A percentile compares a stretch with the other conserved stretches of the same genome.
phyloP scores from a whole-genome alignment of 257 asterid genomes.

The Mentha longifolia region DNA sequence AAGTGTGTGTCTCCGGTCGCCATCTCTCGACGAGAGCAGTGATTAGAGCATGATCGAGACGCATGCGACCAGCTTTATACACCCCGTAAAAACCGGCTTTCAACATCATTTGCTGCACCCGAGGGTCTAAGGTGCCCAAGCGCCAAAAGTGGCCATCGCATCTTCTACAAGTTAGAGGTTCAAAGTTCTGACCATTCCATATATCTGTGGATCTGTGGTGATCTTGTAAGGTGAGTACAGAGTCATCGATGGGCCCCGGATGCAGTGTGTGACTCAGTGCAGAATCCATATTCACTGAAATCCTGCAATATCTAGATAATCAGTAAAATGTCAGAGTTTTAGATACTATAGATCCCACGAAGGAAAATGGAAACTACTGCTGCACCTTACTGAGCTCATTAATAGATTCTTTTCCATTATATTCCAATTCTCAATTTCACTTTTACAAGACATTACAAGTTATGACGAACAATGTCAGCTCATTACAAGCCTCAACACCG shows the following conservation, averaged over 20 bases:
- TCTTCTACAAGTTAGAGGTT: constrained; percentile 77
- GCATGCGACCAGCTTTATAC: constrained; percentile 75
- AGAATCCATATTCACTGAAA: constrained; percentile 45
- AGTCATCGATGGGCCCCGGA: constrained; percentile 77
- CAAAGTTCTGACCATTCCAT: constrained; percentile 79
- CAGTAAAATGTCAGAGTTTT: not conserved
- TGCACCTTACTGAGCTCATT: constrained; percentile 9
- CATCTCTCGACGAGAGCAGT: constrained; percentile 82
- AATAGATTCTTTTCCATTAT: constrained; percentile 12
- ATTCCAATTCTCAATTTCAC: not conserved
- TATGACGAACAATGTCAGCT: constrained; percentile 10
- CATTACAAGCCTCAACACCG: constrained; percentile 4
- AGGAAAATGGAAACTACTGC: constrained; percentile 7
- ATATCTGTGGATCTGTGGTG: constrained; percentile 77
- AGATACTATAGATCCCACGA: not conserved
- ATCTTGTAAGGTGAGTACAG: constrained; percentile 68
- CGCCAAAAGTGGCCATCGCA: constrained; percentile 93
- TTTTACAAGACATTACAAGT: constrained; percentile 5
- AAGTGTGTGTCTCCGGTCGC: constrained; percentile 88
- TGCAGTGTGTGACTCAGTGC: constrained; percentile 58
- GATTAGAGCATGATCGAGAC: constrained; percentile 78
- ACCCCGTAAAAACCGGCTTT: constrained; percentile 85
- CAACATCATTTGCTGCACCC: constrained; percentile 66
- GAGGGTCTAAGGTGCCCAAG: constrained; percentile 65
- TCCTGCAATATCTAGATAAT: constrained; percentile 27